A percentile compares a stretch with the other conserved stretches of the same genome.
Conservation (phyloP, 2,329 filamentous ascomycete species). For the Fusarium clavum region DNA sequence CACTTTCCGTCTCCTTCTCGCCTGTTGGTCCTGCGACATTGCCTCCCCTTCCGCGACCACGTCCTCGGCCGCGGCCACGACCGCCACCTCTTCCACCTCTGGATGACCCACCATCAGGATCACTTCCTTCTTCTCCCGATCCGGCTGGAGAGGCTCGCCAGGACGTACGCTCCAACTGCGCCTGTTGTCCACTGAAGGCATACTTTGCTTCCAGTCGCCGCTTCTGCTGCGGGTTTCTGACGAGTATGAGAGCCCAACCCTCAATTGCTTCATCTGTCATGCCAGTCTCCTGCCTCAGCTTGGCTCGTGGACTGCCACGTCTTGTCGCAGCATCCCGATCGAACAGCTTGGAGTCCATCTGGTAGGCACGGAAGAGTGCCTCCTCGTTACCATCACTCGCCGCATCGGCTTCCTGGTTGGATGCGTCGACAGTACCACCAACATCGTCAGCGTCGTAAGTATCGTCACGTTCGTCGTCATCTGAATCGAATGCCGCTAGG, state of each 20-base stretch:
- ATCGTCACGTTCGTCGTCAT: conserved; percentile 96
- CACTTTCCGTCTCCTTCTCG: conserved; percentile 77
- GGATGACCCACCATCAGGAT: conserved; percentile 57
- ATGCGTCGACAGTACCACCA: conserved; percentile 83
- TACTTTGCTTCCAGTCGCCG: conserved; percentile 78
- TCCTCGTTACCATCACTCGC: conserved; percentile 71
- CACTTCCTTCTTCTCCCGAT: conserved; percentile 69
- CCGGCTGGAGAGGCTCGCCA: conserved; percentile 68
- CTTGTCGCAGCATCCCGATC: conserved; percentile 77
- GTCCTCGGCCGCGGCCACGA: conserved; percentile 61
- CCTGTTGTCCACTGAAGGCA: conserved; percentile 74
- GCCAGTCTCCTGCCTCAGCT: conserved; percentile 78
- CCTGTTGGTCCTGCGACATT: conserved; percentile 73
- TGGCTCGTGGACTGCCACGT: conserved; percentile 69
- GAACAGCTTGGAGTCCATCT: conserved; percentile 73
- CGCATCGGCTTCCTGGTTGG: conserved; percentile 66
- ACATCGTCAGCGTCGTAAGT: conserved; percentile 95
- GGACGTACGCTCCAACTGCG: conserved; percentile 71
- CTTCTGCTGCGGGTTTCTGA: conserved; percentile 75
- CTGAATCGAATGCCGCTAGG: conserved; percentile 87
- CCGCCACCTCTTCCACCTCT: conserved; percentile 61
- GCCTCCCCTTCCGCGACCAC: conserved; percentile 65
- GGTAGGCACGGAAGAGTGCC: conserved; percentile 78
- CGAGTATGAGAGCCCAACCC: conserved; percentile 91
- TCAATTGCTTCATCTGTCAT: conserved; percentile 96